A percentile compares a stretch with the other conserved stretches of the same genome.
Evolutionary conservation across 495 filamentous ascomycete species (phyloP).

Genomic region (Cercophora scortea): DNA sequence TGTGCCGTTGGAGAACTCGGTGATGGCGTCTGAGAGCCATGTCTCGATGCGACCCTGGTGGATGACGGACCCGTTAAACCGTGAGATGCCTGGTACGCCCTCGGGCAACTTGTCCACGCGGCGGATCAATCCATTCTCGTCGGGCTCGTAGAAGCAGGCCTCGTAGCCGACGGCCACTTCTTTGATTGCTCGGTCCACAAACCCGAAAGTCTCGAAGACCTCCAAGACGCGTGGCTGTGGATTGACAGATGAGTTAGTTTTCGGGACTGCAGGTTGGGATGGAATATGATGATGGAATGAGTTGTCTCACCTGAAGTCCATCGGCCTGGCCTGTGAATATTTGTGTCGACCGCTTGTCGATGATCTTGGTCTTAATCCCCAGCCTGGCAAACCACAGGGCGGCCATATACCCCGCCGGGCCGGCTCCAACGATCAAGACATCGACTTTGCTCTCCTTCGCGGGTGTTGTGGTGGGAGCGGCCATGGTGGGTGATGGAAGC

Average conservation of each 20-base stretch:
- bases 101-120: neutral
- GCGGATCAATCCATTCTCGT: neutral
- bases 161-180: neutral
- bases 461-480: neutral
- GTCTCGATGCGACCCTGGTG: neutral
- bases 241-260: no score
- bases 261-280: no score
- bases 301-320: no score
- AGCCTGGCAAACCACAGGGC: neutral
- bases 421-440: conserved; percentile 1
- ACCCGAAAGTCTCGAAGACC: neutral
- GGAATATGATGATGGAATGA: no score
- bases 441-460: neutral
- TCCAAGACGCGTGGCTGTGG: neutral
- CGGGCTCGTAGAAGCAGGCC: conserved; percentile 1
- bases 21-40: neutral
- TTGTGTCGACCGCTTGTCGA: neutral
- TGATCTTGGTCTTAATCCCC: neutral
- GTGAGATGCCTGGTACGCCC: neutral
- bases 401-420: conserved; percentile 1
- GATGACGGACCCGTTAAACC: neutral
- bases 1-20: neutral
- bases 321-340: neutral
- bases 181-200: neutral
- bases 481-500: neutral